phyloP scores from a whole-genome alignment of 306 rosid species.

The Sindora glabra region DNA sequence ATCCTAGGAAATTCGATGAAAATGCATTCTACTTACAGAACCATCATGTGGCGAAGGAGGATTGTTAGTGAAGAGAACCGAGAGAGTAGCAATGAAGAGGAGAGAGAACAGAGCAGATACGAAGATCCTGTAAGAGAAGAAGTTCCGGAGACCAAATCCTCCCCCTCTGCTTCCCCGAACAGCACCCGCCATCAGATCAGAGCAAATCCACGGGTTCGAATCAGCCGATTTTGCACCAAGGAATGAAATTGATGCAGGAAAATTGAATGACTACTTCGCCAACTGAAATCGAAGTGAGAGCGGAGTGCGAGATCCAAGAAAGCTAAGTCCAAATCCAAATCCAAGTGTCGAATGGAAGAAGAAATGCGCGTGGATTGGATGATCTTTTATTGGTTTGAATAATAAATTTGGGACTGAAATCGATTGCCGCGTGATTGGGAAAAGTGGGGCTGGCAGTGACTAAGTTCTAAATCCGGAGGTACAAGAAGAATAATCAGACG shows the following conservation, averaged over 20 bases:
- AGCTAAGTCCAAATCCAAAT: constrained; percentile 19
- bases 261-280: neutral
- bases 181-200: constrained; percentile 78
- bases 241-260: neutral
- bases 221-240: too few relatives aligned
- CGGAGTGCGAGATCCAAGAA: neutral
- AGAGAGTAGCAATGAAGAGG: constrained; percentile 84
- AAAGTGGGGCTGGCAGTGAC: too few relatives aligned
- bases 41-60: constrained; percentile 57
- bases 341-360: neutral
- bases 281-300: neutral
- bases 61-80: constrained; percentile 59
- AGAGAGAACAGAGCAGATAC: constrained; percentile 85
- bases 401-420: too few relatives aligned
- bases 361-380: neutral
- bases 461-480: too few relatives aligned
- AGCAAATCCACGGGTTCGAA: neutral
- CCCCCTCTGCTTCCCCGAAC: constrained; percentile 71
- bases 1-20: neutral
- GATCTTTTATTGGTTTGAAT: too few relatives aligned
- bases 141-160: constrained; percentile 59
- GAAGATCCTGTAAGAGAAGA: constrained; percentile 95
- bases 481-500: too few relatives aligned
- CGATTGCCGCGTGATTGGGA: too few relatives aligned
- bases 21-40: constrained; percentile 53